A percentile compares a stretch with the other conserved stretches of the same genome.
These are phyloP conservation scores for Didymosphaeria variabile DNA, from an alignment of 2,329 filamentous ascomycete genomes.

Conservation along the genomic window DNA sequence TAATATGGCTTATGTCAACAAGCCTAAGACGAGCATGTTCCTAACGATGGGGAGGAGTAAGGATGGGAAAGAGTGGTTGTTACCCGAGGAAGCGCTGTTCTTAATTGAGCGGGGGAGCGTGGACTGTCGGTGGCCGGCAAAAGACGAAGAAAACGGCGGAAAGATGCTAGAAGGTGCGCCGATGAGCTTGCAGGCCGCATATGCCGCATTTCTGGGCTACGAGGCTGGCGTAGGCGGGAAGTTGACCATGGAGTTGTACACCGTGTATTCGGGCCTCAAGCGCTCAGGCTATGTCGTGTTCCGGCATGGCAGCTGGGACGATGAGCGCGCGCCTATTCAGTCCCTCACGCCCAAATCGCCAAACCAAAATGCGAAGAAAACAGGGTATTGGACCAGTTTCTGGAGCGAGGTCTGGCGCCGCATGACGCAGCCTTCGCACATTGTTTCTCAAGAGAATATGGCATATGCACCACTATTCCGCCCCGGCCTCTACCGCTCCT, in stretches of 20 bases:
- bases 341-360: constrained; percentile 15
- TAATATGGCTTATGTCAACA: constrained; percentile 70
- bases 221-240: constrained; percentile 63
- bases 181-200: constrained; percentile 89
- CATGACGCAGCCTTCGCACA: constrained; percentile 32
- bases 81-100: constrained; percentile 92
- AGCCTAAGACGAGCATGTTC: constrained; percentile 75
- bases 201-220: constrained; percentile 80
- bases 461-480: constrained; percentile 60
- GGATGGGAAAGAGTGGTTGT: constrained; percentile 73
- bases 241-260: constrained; percentile 79
- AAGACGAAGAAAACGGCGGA: constrained; percentile 35
- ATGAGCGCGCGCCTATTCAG: constrained; percentile 35
- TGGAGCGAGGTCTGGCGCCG: constrained; percentile 47
- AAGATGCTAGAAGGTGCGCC: constrained; percentile 71
- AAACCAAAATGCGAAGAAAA: constrained; percentile 16
- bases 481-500: constrained; percentile 64
- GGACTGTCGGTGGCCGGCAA: constrained; percentile 82
- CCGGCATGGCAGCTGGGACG: constrained; percentile 67
- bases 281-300: constrained; percentile 83
- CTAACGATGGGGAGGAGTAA: constrained; percentile 74
- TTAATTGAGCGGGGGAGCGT: constrained; percentile 86
- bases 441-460: constrained; percentile 29
- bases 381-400: constrained; percentile 45
- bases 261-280: constrained; percentile 86